These are phyloP conservation scores for Erigeron canadensis DNA, from an alignment of 129 eudicot species.

Conservation along the genomic window DNA sequence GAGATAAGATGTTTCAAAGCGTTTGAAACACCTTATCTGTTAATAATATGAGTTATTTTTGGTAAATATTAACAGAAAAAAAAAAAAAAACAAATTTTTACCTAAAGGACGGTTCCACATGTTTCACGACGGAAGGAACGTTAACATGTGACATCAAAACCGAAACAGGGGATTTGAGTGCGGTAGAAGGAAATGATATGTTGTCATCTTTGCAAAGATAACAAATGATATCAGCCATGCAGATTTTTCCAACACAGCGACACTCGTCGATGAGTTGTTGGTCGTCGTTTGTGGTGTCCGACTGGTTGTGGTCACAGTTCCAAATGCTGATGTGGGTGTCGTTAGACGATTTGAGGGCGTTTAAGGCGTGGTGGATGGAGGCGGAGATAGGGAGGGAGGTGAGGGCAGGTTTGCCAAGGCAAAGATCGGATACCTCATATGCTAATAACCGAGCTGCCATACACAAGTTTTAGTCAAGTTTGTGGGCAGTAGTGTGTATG, in stretches of 20 bases:
- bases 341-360: conserved; percentile 53
- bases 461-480: conserved; percentile 30
- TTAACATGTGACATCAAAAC: conserved; percentile 39
- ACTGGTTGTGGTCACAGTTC: conserved; percentile 49
- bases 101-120: conserved; percentile 78
- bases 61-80: no score
- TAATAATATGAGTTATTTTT: neutral
- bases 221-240: conserved; percentile 78
- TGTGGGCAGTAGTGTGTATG: neutral
- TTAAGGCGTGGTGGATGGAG: conserved; percentile 58
- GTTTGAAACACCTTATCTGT: neutral
- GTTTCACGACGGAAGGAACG: conserved; percentile 42
- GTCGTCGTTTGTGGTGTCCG: neutral
- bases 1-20: neutral
- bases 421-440: conserved; percentile 71
- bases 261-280: conserved; percentile 25
- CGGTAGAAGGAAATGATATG: conserved; percentile 44
- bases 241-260: conserved; percentile 67
- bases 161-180: conserved; percentile 65
- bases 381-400: conserved; percentile 53
- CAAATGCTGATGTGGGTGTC: conserved; percentile 67
- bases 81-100: conserved; percentile 6
- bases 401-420: conserved; percentile 83
- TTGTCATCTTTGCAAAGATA: conserved; percentile 59
- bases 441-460: conserved; percentile 71